Evolutionary conservation across 2,329 filamentous ascomycete genomes (phyloP), one percentile per base, ranked within the genome.

Genomic region (Scedosporium boydii): DNA sequence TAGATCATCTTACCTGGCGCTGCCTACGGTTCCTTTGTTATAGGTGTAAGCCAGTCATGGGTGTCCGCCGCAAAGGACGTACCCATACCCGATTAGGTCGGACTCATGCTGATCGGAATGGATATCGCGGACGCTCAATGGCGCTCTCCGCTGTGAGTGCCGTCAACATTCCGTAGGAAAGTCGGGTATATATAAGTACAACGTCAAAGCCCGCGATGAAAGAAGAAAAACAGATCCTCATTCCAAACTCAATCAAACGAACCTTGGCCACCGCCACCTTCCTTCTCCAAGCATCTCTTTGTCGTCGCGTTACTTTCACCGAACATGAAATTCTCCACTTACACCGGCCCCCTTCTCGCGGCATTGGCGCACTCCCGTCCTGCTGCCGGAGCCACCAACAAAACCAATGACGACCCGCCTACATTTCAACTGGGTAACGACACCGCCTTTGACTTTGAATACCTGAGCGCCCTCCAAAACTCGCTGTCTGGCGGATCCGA

Each of bases 401-500:
- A 53, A 18, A 53, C 46, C 46, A 6, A 53, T 18, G 46, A 53
- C 46, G 46, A 23, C 46, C 46, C 46, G 46, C 61, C 63, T 16
- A 59, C 55, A 6, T 44, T 63, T 12, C 61, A 38, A 12, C 41
- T 66, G n/a, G 63, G 59, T 27, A 21, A 60, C 21, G 64, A 66
- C 44, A 18, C 44, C 14, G n/a, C 58, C 26, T 63, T 66, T 51
- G 38, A 63, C 57, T 63, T 63, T 34, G 57, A 65, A 10, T 23
- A 63, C 7, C 62, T 66, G 23, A 44, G 34, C n/a, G 26, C 55
- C 27, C 58, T 66, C 18, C 38, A 58, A 27, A 46, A 63, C 23
- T 29, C 62, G 21, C 10, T 60, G 9, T 48, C 38, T 18, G 58
- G 57, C 21, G 62, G 62, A n/a, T 56, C 46, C 9, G 62, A 63